Evolutionary conservation across 2,329 filamentous ascomycete genomes (phyloP), one percentile per base, ranked within the genome.

Genomic region (Sclerotinia glacialis): DNA sequence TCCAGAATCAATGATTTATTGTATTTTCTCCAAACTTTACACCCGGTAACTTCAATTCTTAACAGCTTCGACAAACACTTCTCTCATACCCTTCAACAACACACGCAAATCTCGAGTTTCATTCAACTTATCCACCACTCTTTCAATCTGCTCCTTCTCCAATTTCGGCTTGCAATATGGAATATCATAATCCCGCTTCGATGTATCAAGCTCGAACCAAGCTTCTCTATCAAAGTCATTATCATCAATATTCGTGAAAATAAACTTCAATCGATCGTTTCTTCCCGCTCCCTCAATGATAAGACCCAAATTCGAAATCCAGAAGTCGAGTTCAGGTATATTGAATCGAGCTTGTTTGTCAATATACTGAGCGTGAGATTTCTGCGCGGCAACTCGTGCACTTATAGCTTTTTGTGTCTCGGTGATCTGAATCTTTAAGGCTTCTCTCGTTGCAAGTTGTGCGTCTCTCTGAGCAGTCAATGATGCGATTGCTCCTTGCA

Each of bases 241-340:
- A 80, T 96, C 92, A 75, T 96, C 88, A 55, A 98, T 82, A 77
- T 96, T 91, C 37, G 87, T 90, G 76, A 92, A 99, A 2, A 95
- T 85, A 77, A 99, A 97, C 78, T 94, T 94, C 72, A 99, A 82
- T 34, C 91, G 85, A 78, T 97, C 93, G 69, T 91, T 88, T 75
- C 86, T 85, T 1, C 92, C 93, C 0, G 91, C 91, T 1, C 94
- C 94, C 76, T 98, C 94, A 75, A 99, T 96, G 68, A 90, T 83
- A 76, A 98, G 78, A 67, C 94, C 93, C 68, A 99, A 81, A 76
- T 94, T 95, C 65, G 89, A 90, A 77, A 96, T 91, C 95, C 95
- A 99, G 77, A 98, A 98, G 72, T 93, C 91, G 55, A 99, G 83
- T 80, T 99, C 95, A 0, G 95, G 95, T 53, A 91, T 86, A 78